Conservation (phyloP, 352 stramenopile species). For the Blastocystis sp. region DNA sequence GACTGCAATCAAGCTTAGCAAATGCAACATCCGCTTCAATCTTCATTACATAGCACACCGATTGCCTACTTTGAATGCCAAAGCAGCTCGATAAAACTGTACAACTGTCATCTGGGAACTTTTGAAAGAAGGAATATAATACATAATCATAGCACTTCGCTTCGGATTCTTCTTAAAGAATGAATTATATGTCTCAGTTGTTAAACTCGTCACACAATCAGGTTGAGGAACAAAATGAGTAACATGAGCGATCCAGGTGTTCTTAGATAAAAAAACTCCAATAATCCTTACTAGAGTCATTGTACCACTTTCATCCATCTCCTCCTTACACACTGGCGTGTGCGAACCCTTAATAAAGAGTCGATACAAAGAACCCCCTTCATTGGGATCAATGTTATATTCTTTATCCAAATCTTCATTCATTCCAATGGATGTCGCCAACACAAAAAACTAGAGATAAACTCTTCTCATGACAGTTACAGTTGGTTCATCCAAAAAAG, state of each 20-base stretch:
- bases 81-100: slow-evolving; percentile 27
- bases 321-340: background rate
- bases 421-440: background rate
- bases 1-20: background rate
- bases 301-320: background rate
- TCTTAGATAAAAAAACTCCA: background rate
- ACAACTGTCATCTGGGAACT: slow-evolving; percentile 23
- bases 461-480: background rate
- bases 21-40: slow-evolving; percentile 48
- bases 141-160: slow-evolving; percentile 40
- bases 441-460: slow-evolving; percentile 36
- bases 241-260: slow-evolving; percentile 25
- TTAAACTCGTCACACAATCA: background rate
- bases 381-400: slow-evolving; percentile 33
- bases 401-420: slow-evolving; percentile 3
- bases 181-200: background rate
- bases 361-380: slow-evolving; percentile 9
- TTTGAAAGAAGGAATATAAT: slow-evolving; percentile 32
- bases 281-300: background rate
- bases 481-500: slow-evolving; percentile 20
- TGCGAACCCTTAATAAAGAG: slow-evolving; percentile 51
- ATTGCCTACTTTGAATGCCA: slow-evolving; percentile 6
- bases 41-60: background rate
- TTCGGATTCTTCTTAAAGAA: slow-evolving; percentile 30
- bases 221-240: slow-evolving; percentile 29